Conservation (phyloP, 129 eudicot genomes). For the Gnaphalium uliginosum region DNA sequence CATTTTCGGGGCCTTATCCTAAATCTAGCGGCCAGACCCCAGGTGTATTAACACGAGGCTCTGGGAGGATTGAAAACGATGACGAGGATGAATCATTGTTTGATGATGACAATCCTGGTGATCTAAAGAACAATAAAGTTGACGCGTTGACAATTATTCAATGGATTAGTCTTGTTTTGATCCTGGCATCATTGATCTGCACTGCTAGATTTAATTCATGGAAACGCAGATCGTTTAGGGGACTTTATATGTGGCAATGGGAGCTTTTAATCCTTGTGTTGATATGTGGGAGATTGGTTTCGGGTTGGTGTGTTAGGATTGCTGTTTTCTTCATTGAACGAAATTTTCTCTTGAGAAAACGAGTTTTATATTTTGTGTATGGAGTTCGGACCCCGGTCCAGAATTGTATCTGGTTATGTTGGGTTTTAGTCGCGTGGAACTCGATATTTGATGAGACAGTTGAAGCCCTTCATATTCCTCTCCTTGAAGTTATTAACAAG, state of each 20-base stretch:
- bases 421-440: constrained; percentile 40
- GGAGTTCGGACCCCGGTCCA: constrained; percentile 41
- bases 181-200: constrained; percentile 33
- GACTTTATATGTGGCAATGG: constrained; percentile 46
- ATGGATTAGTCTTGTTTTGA: constrained; percentile 52
- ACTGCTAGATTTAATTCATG: constrained; percentile 35
- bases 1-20: constrained; percentile 28
- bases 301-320: constrained; percentile 40
- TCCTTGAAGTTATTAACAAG: constrained; percentile 36
- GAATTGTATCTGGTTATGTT: constrained; percentile 41
- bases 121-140: constrained; percentile 40
- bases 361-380: constrained; percentile 37
- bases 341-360: constrained; percentile 31
- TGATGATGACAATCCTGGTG: constrained; percentile 67
- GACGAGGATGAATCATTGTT: constrained; percentile 64
- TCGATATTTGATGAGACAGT: constrained; percentile 29
- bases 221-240: constrained; percentile 35
- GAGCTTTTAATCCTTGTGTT: constrained; percentile 37
- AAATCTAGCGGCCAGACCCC: constrained; percentile 37
- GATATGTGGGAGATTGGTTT: constrained; percentile 43
- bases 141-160: constrained; percentile 47
- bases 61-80: constrained; percentile 36
- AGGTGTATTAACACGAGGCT: background rate
- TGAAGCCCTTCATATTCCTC: constrained; percentile 22
- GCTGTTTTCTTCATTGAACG: constrained; percentile 40